These are phyloP conservation scores for Hericium coralloides DNA, from an alignment of 768 basidiomycete species.

Conservation along the genomic window DNA sequence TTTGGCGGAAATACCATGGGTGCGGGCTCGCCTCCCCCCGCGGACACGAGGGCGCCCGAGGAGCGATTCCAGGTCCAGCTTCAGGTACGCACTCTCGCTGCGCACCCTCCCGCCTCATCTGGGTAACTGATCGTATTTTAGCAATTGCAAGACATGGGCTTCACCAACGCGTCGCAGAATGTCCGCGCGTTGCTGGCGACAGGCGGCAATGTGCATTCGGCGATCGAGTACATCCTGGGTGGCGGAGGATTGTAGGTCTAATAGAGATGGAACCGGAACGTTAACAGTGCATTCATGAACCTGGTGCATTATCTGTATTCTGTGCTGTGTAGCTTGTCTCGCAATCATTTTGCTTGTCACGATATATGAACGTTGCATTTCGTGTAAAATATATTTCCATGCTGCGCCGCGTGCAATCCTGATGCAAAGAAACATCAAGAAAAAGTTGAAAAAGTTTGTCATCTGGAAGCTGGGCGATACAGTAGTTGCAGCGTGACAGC, in stretches of 20 bases:
- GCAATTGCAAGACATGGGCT: conserved; percentile 96
- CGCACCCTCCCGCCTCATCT: neutral
- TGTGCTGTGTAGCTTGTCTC: too few species aligned
- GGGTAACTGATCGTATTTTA: conserved; percentile 18
- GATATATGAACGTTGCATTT: too few species aligned
- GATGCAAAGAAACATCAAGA: too few species aligned
- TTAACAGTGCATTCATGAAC: too few species aligned
- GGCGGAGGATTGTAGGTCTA: conserved; percentile 51
- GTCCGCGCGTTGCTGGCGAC: conserved; percentile 84
- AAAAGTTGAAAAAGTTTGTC: too few species aligned
- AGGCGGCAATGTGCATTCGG: conserved; percentile 86
- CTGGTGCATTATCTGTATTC: too few species aligned
- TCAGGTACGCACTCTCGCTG: conserved; percentile 38
- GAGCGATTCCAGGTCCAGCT: conserved; percentile 88
- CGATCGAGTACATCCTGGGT: conserved; percentile 85
- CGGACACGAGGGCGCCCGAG: conserved; percentile 73
- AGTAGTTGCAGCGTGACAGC: too few species aligned
- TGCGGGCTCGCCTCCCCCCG: conserved; percentile 29
- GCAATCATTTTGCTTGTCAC: too few species aligned
- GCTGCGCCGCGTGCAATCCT: too few species aligned
- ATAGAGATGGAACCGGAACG: too few species aligned
- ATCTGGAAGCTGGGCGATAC: too few species aligned
- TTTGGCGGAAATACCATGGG: conserved; percentile 9
- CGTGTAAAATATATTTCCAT: too few species aligned
- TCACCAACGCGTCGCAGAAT: conserved; percentile 84